Evolutionary conservation across 257 asterid genomes (phyloP).

Genomic region (Solanum gandarillasii): DNA sequence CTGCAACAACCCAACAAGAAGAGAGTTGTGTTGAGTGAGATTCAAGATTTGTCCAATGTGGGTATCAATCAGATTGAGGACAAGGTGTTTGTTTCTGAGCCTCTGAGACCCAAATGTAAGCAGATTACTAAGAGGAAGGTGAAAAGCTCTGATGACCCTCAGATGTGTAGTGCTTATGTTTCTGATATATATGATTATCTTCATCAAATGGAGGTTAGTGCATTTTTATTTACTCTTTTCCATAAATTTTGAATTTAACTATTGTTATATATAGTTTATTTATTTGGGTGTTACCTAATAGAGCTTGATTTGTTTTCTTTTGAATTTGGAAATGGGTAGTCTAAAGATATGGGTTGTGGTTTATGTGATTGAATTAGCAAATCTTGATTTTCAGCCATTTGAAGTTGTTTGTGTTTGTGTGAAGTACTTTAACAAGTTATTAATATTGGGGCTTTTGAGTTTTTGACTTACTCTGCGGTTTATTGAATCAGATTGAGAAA

Average conservation of each 20-base stretch:
- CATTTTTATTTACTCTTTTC: not conserved
- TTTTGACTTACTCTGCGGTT: not conserved
- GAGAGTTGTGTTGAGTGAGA: conserved; percentile 16
- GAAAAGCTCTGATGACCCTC: conserved; percentile 4
- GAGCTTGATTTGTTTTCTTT: not conserved
- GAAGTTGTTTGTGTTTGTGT: no score
- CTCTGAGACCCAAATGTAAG: not conserved
- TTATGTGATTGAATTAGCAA: not conserved
- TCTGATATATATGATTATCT: conserved; percentile 10
- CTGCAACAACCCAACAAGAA: not conserved
- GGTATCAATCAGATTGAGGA: not conserved
- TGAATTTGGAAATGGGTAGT: not conserved
- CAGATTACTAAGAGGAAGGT: not conserved
- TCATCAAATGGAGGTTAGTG: conserved; percentile 10
- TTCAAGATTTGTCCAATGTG: not conserved
- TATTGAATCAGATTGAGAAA: conserved; percentile 35
- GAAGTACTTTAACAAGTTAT: no score
- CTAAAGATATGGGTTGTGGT: not conserved
- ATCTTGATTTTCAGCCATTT: not conserved
- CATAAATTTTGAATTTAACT: not conserved
- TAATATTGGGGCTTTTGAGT: not conserved
- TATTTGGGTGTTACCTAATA: not conserved
- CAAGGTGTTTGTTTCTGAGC: not conserved
- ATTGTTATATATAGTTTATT: not conserved
- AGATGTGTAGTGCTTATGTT: conserved; percentile 16